These are phyloP conservation scores for Cladosporium sphaerospermum DNA, from an alignment of 2,329 filamentous ascomycete genomes.

Conservation along the genomic window DNA sequence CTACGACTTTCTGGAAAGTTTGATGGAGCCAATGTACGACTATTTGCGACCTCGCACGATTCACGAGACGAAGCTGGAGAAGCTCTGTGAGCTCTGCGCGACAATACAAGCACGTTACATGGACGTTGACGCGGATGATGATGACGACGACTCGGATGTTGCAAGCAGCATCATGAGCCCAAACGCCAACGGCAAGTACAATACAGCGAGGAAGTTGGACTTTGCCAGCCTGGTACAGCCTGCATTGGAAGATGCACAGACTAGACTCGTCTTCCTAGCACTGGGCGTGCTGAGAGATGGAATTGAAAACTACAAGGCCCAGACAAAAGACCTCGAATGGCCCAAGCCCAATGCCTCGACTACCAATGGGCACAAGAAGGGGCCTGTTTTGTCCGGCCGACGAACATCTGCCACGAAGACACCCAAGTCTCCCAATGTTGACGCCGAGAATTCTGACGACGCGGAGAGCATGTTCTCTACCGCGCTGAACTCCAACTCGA, in stretches of 20 bases:
- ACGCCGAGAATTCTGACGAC: constrained; percentile 49
- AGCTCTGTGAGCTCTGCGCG: constrained; percentile 61
- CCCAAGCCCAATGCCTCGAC: constrained; percentile 37
- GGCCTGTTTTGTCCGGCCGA: constrained; percentile 48
- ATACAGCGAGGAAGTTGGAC: constrained; percentile 40
- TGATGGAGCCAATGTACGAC: constrained; percentile 63
- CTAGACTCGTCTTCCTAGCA: constrained; percentile 59
- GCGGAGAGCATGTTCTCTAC: constrained; percentile 37
- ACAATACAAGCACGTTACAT: constrained; percentile 61
- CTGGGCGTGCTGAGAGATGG: constrained; percentile 58
- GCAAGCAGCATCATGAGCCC: constrained; percentile 17
- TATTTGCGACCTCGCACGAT: constrained; percentile 59
- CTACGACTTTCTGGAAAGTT: constrained; percentile 60
- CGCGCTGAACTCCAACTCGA: neutral
- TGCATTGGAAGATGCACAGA: constrained; percentile 62
- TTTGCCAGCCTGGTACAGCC: constrained; percentile 58
- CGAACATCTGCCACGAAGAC: constrained; percentile 32
- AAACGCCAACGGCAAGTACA: constrained; percentile 14
- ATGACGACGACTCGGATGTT: constrained; percentile 47
- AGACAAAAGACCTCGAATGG: constrained; percentile 60
- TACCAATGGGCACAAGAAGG: constrained; percentile 27
- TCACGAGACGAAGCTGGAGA: constrained; percentile 60
- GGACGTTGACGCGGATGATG: constrained; percentile 44
- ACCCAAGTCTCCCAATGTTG: constrained; percentile 42
- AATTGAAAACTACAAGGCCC: constrained; percentile 61